These are phyloP conservation scores for Circinella minor DNA, from an alignment of 371 early-diverging fungal genomes.

Conservation along the genomic window DNA sequence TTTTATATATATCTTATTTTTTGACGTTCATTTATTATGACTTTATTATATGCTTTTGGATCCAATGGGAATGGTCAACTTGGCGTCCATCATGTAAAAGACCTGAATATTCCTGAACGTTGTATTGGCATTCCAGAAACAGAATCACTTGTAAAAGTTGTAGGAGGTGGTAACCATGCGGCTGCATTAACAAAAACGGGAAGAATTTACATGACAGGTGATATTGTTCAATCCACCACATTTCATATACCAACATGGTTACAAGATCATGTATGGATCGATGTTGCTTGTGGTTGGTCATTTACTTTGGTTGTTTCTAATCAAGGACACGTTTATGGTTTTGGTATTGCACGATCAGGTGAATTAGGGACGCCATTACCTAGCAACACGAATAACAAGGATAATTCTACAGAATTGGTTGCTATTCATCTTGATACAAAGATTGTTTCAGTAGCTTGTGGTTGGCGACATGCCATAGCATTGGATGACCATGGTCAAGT, in stretches of 20 bases:
- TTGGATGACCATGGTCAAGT: slow-evolving; percentile 42
- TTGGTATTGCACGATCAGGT: slow-evolving; percentile 57
- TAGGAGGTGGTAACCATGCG: slow-evolving; percentile 73
- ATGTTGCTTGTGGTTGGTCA: slow-evolving; percentile 68
- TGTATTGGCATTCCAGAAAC: slow-evolving; percentile 34
- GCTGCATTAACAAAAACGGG: slow-evolving; percentile 48
- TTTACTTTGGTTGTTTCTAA: slow-evolving; percentile 48
- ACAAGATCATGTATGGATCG: slow-evolving; percentile 32
- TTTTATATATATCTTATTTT: neutral
- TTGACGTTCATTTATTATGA: neutral
- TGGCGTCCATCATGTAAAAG: slow-evolving; percentile 56
- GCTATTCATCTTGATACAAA: slow-evolving; percentile 22
- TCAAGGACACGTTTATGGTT: slow-evolving; percentile 41
- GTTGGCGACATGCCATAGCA: slow-evolving; percentile 65
- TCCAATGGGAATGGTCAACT: slow-evolving; percentile 72
- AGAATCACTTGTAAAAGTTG: slow-evolving; percentile 30
- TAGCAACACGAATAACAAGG: neutral
- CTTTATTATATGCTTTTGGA: slow-evolving; percentile 56
- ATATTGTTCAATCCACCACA: neutral
- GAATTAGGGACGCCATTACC: slow-evolving; percentile 41
- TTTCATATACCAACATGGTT: slow-evolving; percentile 5
- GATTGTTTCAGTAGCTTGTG: slow-evolving; percentile 58
- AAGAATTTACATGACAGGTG: slow-evolving; percentile 25
- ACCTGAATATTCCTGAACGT: slow-evolving; percentile 29
- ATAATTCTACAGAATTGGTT: slow-evolving; percentile 14